phyloP scores from a whole-genome alignment of 306 rosid genomes.

The Trifolium subterraneum region DNA sequence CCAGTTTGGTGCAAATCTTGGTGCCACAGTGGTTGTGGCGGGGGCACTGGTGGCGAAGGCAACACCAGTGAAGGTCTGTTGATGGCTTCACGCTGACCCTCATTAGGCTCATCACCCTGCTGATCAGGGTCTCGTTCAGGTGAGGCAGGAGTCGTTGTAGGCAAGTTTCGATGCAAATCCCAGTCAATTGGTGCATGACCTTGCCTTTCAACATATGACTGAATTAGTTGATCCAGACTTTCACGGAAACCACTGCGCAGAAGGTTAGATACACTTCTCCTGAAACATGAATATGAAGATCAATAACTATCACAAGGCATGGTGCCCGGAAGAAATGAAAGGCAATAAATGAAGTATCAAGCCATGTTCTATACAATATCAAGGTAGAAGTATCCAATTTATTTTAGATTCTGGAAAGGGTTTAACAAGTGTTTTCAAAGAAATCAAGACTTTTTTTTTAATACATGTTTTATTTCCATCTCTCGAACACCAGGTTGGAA shows the following conservation, averaged over 20 bases:
- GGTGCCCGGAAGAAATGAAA: conserved; percentile 27
- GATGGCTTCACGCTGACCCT: conserved; percentile 72
- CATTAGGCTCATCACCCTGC: conserved; percentile 74
- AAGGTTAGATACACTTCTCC: conserved; percentile 99
- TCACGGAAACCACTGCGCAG: conserved; percentile 99
- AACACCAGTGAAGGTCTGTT: conserved; percentile 81
- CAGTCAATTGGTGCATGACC: conserved; percentile 94
- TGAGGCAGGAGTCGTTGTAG: conserved; percentile 69
- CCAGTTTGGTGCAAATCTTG: conserved; percentile 91
- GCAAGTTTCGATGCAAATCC: conserved; percentile 95
- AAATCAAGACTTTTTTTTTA: background rate
- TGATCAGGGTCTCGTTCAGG: conserved; percentile 77
- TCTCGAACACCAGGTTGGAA: conserved; percentile 7
- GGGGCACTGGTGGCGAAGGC: conserved; percentile 97
- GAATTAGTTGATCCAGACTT: conserved; percentile 96
- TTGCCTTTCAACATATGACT: conserved; percentile 97
- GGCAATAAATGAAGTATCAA: conserved; percentile 32
- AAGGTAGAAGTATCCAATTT: conserved; percentile 19
- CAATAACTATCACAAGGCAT: conserved; percentile 40
- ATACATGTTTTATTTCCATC: conserved; percentile 15
- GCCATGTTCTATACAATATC: conserved; percentile 8
- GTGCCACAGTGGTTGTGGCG: conserved; percentile 99
- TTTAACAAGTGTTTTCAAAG: background rate
- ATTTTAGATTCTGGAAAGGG: conserved; percentile 19
- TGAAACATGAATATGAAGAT: conserved; percentile 53